Percentiles rank a stretch among this genome's conserved stretches.
phyloP scores from a whole-genome alignment of 495 filamentous ascomycete species.

The Xylaria palmicola region DNA sequence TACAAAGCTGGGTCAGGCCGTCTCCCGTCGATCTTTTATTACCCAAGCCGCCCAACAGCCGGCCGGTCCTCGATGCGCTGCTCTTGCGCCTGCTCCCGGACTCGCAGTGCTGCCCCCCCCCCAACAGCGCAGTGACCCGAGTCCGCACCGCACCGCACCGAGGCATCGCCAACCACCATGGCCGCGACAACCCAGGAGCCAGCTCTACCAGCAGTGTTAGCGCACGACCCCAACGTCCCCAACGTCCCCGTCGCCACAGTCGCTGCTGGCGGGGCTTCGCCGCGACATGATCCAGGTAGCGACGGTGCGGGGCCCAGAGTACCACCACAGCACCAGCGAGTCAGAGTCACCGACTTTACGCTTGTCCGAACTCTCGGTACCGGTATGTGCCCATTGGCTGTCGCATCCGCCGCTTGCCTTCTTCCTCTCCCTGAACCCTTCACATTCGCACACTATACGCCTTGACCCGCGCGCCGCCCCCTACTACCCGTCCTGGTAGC shows the following conservation, averaged over 20 bases:
- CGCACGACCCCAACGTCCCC: slow-evolving; percentile 23
- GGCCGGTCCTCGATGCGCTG: slow-evolving; percentile 11
- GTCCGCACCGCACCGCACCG: background rate
- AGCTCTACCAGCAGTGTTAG: slow-evolving; percentile 21
- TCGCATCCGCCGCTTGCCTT: background rate
- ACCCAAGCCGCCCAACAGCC: slow-evolving; percentile 3
- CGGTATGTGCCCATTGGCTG: slow-evolving; percentile 48
- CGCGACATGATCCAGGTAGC: slow-evolving; percentile 5
- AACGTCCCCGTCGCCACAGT: slow-evolving; percentile 2
- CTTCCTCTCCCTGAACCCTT: background rate
- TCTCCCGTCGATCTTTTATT: no score
- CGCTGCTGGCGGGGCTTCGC: slow-evolving; percentile 8
- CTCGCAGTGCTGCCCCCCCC: slow-evolving; percentile 12
- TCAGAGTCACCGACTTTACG: slow-evolving; percentile 69
- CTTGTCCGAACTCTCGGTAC: slow-evolving; percentile 89
- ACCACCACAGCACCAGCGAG: slow-evolving; percentile 32
- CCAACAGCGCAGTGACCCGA: slow-evolving; percentile 7
- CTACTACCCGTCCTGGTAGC: background rate
- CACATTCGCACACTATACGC: no score
- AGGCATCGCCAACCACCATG: slow-evolving; percentile 22
- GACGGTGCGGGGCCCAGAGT: slow-evolving; percentile 28
- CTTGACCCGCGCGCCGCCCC: no score
- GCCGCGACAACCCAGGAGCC: slow-evolving; percentile 25
- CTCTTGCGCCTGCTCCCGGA: slow-evolving; percentile 4
- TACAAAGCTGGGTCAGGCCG: no score